phyloP scores from a whole-genome alignment of 23 red algal species.

The Gracilariopsis chorda region DNA sequence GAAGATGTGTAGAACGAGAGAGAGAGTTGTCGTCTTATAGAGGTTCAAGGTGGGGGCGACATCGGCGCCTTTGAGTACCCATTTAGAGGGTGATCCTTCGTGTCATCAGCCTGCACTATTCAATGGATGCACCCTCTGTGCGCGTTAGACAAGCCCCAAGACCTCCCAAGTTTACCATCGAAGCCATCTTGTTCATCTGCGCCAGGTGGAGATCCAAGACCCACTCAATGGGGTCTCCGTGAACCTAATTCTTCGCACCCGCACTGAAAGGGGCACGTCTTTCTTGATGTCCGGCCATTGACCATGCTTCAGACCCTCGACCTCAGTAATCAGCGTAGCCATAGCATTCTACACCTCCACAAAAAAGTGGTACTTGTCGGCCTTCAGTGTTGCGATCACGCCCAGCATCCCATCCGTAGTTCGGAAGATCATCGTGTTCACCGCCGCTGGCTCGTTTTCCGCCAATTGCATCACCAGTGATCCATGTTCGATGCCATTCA shows the following conservation, averaged over 20 bases:
- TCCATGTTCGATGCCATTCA: conserved; percentile 85
- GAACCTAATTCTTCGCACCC: conserved; percentile 66
- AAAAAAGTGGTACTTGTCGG: conserved; percentile 71
- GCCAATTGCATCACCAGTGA: conserved; percentile 81
- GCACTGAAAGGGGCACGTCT: conserved; percentile 42
- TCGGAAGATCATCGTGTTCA: conserved; percentile 73
- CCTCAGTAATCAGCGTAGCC: conserved; percentile 71
- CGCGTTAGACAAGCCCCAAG: conserved; percentile 69
- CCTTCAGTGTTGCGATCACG: conserved; percentile 74
- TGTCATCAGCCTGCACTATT: conserved; percentile 70
- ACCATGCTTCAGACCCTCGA: conserved; percentile 84
- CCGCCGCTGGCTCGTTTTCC: conserved; percentile 41
- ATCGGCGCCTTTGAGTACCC: too few relatives aligned
- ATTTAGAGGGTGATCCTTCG: too few relatives aligned
- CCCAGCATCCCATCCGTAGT: conserved; percentile 88
- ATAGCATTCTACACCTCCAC: conserved; percentile 81
- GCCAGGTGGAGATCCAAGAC: conserved; percentile 83
- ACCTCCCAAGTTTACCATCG: conserved; percentile 74
- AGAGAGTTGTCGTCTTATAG: too few relatives aligned
- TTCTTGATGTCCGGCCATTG: conserved; percentile 78
- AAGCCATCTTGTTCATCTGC: conserved; percentile 74
- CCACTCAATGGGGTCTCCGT: conserved; percentile 95
- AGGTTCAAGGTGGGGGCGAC: too few relatives aligned
- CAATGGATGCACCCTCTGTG: conserved; percentile 82
- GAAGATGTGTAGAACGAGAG: too few relatives aligned